Percentiles rank a stretch among this genome's conserved stretches.
Evolutionary conservation across 108 stramenopile genomes (phyloP).

Genomic region (Hondaea fermentalgiana): DNA sequence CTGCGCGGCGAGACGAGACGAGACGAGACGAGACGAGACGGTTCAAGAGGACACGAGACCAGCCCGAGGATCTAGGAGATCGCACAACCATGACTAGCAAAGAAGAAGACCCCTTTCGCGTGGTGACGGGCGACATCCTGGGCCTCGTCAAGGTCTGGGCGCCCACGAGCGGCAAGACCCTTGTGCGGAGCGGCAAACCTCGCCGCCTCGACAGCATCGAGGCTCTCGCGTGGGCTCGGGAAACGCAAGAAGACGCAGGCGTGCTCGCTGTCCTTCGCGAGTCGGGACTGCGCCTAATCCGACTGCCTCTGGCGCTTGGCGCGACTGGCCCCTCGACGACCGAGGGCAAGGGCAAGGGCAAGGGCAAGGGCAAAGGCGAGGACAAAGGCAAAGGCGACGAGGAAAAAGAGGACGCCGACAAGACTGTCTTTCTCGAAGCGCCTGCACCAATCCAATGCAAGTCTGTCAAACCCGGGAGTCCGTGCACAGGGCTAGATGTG

Average conservation of each 20-base stretch:
- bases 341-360: no score
- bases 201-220: background rate
- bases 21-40: background rate
- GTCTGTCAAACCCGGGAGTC: background rate
- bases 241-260: background rate
- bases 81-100: no score
- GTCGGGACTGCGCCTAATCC: background rate
- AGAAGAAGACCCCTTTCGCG: background rate
- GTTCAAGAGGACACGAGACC: background rate
- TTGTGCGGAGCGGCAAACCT: background rate
- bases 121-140: background rate
- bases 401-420: no score
- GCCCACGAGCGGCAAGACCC: background rate
- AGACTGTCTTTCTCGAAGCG: background rate
- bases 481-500: background rate
- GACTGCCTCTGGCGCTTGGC: background rate
- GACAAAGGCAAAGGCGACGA: no score
- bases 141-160: background rate
- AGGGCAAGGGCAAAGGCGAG: no score
- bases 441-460: background rate
- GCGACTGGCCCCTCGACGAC: no score
- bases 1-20: background rate
- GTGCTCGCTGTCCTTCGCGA: background rate
- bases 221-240: background rate
- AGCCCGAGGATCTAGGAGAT: no score